Conservation (phyloP, 176 grass and related monocot genomes). For the Eleusine indica region DNA sequence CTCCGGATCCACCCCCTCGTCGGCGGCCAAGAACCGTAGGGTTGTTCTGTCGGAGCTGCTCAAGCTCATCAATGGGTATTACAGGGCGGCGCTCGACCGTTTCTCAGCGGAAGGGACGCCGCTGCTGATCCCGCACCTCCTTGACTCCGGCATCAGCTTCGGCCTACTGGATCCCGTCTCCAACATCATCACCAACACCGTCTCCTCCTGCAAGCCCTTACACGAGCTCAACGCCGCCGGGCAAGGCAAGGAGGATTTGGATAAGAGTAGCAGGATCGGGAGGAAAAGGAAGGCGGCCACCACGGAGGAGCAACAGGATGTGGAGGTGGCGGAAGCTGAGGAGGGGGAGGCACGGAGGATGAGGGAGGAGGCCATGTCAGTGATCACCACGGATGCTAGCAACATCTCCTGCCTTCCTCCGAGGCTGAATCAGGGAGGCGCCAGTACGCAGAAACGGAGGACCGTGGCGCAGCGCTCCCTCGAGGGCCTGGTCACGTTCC, state of each 20-base stretch:
- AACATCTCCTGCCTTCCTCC: background rate
- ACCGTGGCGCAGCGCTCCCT: background rate
- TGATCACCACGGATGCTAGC: slow-evolving; percentile 10
- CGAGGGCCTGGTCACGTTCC: slow-evolving; percentile 13
- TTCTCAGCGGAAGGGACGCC: background rate
- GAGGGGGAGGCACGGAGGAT: background rate
- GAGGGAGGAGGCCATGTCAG: background rate
- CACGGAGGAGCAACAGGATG: too few species aligned
- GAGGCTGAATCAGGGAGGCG: background rate
- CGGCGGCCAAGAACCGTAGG: background rate
- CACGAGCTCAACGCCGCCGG: background rate
- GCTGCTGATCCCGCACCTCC: background rate
- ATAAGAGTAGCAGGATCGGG: background rate
- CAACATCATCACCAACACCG: background rate
- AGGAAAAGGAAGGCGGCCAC: background rate
- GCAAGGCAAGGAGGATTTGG: background rate
- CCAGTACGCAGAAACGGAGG: background rate
- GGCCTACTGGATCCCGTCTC: background rate
- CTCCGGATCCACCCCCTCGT: background rate
- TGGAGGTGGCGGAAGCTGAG: background rate
- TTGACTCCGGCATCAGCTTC: background rate
- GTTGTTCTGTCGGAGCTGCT: background rate
- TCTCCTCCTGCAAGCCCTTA: background rate
- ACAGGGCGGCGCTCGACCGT: background rate
- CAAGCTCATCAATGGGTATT: background rate